Evolutionary conservation across 352 stramenopile species (phyloP), one percentile per base, ranked within the genome.

Genomic region (Phytophthora pinifolia): DNA sequence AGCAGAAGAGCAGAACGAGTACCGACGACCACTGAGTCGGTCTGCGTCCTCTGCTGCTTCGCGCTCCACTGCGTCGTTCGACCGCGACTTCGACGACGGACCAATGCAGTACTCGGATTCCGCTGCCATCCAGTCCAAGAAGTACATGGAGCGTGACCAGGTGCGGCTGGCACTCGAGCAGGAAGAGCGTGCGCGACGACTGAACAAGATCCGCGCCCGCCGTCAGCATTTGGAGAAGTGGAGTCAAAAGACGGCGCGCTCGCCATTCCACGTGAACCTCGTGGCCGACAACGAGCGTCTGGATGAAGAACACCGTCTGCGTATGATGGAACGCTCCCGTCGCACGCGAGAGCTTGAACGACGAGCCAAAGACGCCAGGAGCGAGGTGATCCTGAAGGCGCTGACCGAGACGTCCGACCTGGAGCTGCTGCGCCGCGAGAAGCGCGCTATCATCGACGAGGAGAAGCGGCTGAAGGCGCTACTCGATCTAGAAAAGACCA

Each of bases 381-480:
- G 89, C 49, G 88, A 97, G 47, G 96, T 98, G 25, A 97, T 98
- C 45, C 37, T 98, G 0, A 96, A 96, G 56, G 89, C 88, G 4
- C 62, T 97, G 9, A 89, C 84, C 0, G 89, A 98, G 56, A 88
- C 79, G 14, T 88, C 83, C 1, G 93, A 98, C 54, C 65, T 98
- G 6, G 93, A 98, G 45, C 65, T 91, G 22, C 63, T 98, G 34
- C 85, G 93, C 1, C 79, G 83, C 33, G 93, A 98, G 60, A 98
- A 98, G 79, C 80, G 92, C 17, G 90, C 92, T 4, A 98, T 98
- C 54, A 89, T 98, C 30, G 86, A 97, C 48, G 93, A 98, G 65
- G 93, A 98, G 69, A 90, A 92, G 47, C 85, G 93, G 2, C 57
- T 98, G 31, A 97, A 97, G 57, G 92, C 93, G 25, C 68, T 98